Evolutionary conservation across 306 rosid genomes (phyloP), one percentile per base, ranked within the genome.

Genomic region (Fragaria vesca): DNA sequence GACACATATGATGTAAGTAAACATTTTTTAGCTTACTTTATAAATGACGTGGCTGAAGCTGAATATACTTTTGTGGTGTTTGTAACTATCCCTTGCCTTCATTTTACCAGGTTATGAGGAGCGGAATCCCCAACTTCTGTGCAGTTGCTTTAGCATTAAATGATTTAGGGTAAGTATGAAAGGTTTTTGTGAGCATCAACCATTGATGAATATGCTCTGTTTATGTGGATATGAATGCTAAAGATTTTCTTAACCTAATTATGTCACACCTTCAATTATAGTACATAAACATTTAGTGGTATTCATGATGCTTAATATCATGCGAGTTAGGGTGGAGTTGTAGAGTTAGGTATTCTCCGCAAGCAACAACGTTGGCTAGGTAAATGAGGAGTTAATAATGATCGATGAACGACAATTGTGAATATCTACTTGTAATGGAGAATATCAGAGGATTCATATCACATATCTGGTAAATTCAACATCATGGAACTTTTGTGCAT

Each of bases 1-100:
- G 99, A 96, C 86, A 96, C 99, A 43, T 96, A 96, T 83, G 99
- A 96, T 83, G 99, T 93, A 81, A 87, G 93, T 85, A 28, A 54
- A 30, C 48, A 16, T 54, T 12, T 10, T 69, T 21, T 62, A 15
- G 28, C 20, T 81, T 58, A 43, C 76, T 66, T 40, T 42, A 54
- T 42, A 17, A 60, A 69, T 45, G 32, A 42, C 57, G 52, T 77
- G 69, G 73, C 46, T 71, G 76, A 70, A 65, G 46, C 79, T 61
- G 81, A 73, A 32, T 82, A 30, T 72, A 73, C 40, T 43, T 73
- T 69, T 46, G 65, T 60, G 36, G 58, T 43, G 57, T 13, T 42
- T 21, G 30, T 80, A n/a, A 77, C 58, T 34, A 30, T 32, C 18
- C 32, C 73, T 57, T 85, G 69, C 38, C 66, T 78, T 58, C 72